Base-by-base conservation (phyloP, 108 stramenopile species). In the Schizochytrium sp. region DNA sequence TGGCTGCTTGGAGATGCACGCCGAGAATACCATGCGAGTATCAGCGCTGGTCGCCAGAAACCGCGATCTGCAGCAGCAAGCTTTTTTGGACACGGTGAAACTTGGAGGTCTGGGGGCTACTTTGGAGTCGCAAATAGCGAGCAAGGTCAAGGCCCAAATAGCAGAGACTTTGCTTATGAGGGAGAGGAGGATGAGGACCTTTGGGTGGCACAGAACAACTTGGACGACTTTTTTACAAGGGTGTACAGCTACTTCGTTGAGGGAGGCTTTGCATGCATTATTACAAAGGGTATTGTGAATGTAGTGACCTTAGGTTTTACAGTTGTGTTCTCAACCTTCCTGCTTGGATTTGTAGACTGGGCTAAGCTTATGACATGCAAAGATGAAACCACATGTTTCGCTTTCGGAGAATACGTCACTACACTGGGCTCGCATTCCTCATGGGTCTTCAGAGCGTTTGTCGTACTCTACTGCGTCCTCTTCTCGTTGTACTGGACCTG, bases 271-370 rank as follows among this genome's bases (percentile, higher is more conserved):
- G 91, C 92, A 3, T 93, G 97, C 60, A 97, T 97, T 38, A 88
- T 97, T 5, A 95, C 96, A 40, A 92, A 94, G 59, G 97, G 96
- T 10, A 72, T 96, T 15, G 96, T 97, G 4, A 95, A 97, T 69
- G 89, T 98, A 3, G 59, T 93, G 3, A 94, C 96, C 4, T 91
- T 98, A 42, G 94, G 96, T 45, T 96, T 98, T 89, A 98, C 98
- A 38, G 91, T 98, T 44, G 92, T 93, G 91, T 91, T 97, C 3
- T 96, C 96, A 3, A 91, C 96, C n/a, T 92, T 97, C 55, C 76
- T 98, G 57, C 93, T 97, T 61, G 95, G 94, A 0, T 95, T 94
- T 87, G 91, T 98, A 46, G 96, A 98, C 89, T 98, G 97, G 97
- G 89, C 53, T 12, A 91, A 91, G 59, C 88, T 98, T 50, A 61